Conservation (phyloP, 2,329 filamentous ascomycete species). For the Monosporascus sp. region DNA sequence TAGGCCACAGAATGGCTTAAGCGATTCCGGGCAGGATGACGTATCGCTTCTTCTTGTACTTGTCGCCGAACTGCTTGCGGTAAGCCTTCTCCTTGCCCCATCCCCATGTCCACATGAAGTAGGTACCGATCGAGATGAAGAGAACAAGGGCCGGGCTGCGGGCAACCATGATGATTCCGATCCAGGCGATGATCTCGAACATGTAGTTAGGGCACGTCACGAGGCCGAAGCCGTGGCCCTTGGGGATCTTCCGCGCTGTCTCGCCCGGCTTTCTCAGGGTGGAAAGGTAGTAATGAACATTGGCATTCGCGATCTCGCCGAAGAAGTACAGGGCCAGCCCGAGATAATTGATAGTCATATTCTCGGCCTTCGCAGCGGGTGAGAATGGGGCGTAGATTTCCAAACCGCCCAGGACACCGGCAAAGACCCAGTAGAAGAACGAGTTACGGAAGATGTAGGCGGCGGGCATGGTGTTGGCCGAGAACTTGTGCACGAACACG, state of each 20-base stretch:
- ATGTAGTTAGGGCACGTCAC: slow-evolving; percentile 98
- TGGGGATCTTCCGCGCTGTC: slow-evolving; percentile 82
- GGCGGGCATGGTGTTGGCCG: slow-evolving; percentile 86
- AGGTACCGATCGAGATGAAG: slow-evolving; percentile 68
- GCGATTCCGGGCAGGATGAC: slow-evolving; percentile 75
- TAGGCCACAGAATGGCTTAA: slow-evolving; percentile 33
- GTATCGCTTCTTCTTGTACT: slow-evolving; percentile 92
- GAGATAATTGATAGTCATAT: slow-evolving; percentile 52
- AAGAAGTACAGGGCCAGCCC: slow-evolving; percentile 70
- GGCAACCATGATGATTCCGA: slow-evolving; percentile 73
- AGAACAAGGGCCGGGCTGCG: slow-evolving; percentile 72
- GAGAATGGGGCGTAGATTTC: slow-evolving; percentile 78
- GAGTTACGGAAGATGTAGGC: slow-evolving; percentile 93
- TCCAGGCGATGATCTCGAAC: slow-evolving; percentile 85
- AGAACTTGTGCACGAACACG: slow-evolving; percentile 91
- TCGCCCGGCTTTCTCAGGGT: slow-evolving; percentile 72
- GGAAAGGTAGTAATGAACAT: slow-evolving; percentile 74
- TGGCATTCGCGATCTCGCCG: slow-evolving; percentile 75
- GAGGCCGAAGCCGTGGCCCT: slow-evolving; percentile 74
- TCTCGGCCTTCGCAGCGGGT: slow-evolving; percentile 51
- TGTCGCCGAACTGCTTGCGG: slow-evolving; percentile 83
- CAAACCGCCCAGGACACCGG: slow-evolving; percentile 75
- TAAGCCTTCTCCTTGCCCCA: slow-evolving; percentile 89
- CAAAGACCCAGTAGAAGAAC: slow-evolving; percentile 85
- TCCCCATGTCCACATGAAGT: slow-evolving; percentile 84